phyloP scores from a whole-genome alignment of 208 protist genomes.

The Trypanosoma avium region DNA sequence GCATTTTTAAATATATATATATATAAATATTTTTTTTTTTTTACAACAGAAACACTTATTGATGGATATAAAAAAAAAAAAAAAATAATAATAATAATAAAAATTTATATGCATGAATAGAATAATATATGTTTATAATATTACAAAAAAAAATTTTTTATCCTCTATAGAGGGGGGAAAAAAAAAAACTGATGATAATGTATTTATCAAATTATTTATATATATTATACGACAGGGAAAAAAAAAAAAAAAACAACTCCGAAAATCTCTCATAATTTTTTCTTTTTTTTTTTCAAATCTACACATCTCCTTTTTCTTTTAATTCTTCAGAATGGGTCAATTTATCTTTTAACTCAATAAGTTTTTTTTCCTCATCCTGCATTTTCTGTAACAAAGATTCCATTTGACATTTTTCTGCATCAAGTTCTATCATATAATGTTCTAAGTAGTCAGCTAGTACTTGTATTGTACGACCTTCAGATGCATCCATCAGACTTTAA shows the following conservation, averaged over 20 bases:
- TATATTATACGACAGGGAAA: no score
- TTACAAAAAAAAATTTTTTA: constrained; percentile 1
- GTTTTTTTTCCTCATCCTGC: constrained; percentile 37
- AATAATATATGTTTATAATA: no score
- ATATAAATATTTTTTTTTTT: no score
- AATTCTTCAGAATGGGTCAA: background rate
- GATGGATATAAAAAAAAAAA: constrained; percentile 4
- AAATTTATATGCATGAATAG: background rate
- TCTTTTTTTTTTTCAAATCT: background rate
- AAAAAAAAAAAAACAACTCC: background rate
- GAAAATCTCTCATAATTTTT: no score
- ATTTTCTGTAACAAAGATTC: constrained; percentile 22
- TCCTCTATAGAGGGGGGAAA: no score
- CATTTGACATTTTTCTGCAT: constrained; percentile 47
- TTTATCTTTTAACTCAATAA: constrained; percentile 31
- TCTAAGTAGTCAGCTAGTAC: constrained; percentile 22
- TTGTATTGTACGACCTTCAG: background rate
- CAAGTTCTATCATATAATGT: constrained; percentile 36
- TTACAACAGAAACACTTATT: no score
- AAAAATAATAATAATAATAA: background rate
- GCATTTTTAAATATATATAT: constrained; percentile 14
- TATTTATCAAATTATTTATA: no score
- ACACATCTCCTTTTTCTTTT: background rate
- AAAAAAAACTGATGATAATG: no score
- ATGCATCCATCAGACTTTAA: background rate